phyloP scores from a whole-genome alignment of 352 stramenopile species.

The Peronosclerospora sorghi region DNA sequence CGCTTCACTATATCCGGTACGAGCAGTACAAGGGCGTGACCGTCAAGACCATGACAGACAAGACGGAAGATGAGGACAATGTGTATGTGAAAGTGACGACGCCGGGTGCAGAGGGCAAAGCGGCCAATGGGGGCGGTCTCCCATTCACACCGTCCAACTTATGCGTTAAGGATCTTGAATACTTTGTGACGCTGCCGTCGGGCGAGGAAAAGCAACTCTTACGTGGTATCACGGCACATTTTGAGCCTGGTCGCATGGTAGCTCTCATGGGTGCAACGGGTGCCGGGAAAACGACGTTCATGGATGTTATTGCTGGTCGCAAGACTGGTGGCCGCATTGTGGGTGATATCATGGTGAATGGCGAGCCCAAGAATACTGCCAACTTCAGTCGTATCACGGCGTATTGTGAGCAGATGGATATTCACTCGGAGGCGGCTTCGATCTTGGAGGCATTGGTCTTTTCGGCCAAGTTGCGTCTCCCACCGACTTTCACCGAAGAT shows the following conservation, averaged over 20 bases:
- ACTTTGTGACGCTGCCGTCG: slow-evolving; percentile 48
- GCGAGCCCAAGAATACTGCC: slow-evolving; percentile 62
- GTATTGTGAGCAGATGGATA: slow-evolving; percentile 82
- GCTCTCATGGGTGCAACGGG: slow-evolving; percentile 62
- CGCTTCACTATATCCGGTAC: slow-evolving; percentile 36
- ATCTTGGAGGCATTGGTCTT: slow-evolving; percentile 88
- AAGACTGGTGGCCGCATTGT: slow-evolving; percentile 53
- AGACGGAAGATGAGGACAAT: slow-evolving; percentile 12
- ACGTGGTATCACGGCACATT: slow-evolving; percentile 31
- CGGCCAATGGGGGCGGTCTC: slow-evolving; percentile 17
- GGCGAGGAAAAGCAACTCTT: slow-evolving; percentile 46
- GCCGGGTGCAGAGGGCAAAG: slow-evolving; percentile 3
- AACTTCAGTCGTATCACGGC: slow-evolving; percentile 62
- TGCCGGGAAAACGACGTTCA: slow-evolving; percentile 51
- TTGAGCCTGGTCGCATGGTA: slow-evolving; percentile 49
- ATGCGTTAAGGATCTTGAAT: slow-evolving; percentile 39
- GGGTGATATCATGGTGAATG: slow-evolving; percentile 85
- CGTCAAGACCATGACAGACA: slow-evolving; percentile 23
- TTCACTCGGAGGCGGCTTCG: slow-evolving; percentile 70
- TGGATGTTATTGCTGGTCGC: slow-evolving; percentile 48
- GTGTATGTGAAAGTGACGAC: slow-evolving; percentile 26
- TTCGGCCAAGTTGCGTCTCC: slow-evolving; percentile 79
- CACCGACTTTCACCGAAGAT: slow-evolving; percentile 25
- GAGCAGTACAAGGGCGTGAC: slow-evolving; percentile 36
- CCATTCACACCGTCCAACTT: slow-evolving; percentile 35